Percentiles rank a stretch among this genome's conserved stretches.
These are phyloP conservation scores for Rhizopogon vinicolor DNA, from an alignment of 768 basidiomycete species.

Conservation along the genomic window DNA sequence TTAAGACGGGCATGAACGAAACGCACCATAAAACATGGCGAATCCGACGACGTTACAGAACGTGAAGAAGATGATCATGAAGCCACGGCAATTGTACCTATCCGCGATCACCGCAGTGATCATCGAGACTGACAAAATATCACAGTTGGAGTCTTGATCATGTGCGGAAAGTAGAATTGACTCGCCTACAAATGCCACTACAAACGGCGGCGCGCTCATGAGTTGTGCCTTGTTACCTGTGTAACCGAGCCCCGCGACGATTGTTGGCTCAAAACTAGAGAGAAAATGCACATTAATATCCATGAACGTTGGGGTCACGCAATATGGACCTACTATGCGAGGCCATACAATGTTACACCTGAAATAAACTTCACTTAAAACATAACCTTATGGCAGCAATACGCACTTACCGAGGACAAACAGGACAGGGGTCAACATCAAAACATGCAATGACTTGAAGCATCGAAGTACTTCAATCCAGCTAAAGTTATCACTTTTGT, in stretches of 20 bases:
- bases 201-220: constrained; percentile 58
- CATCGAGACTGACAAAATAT: constrained; percentile 28
- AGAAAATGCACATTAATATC: constrained; percentile 38
- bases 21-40: constrained; percentile 49
- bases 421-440: constrained; percentile 43
- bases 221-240: constrained; percentile 50
- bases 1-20: not conserved
- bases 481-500: constrained; percentile 42
- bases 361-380: not conserved
- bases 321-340: constrained; percentile 19
- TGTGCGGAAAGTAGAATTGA: not conserved
- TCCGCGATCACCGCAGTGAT: constrained; percentile 48
- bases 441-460: constrained; percentile 49
- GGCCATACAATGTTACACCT: constrained; percentile 14
- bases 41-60: constrained; percentile 46
- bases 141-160: not conserved
- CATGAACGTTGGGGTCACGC: constrained; percentile 29
- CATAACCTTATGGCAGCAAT: not conserved
- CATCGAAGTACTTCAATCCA: constrained; percentile 52
- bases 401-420: constrained; percentile 47
- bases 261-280: constrained; percentile 64
- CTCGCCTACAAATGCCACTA: constrained; percentile 44
- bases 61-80: constrained; percentile 39
- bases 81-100: constrained; percentile 45
- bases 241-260: constrained; percentile 60